Conservation (phyloP, 306 rosid species). For the Vachellia collinsii region DNA sequence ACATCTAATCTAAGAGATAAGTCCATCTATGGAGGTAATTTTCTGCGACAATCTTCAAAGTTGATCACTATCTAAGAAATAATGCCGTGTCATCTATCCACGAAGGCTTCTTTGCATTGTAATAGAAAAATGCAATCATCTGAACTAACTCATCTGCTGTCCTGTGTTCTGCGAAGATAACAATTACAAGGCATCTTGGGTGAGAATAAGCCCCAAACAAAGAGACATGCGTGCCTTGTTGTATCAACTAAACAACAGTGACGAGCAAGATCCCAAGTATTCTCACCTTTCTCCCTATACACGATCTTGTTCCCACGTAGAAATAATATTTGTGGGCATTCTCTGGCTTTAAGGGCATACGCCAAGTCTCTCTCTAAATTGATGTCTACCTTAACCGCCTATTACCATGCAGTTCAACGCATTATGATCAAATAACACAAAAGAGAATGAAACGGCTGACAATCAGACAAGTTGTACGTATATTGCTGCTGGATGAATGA, state of each 20-base stretch:
- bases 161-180: slow-evolving; percentile 56
- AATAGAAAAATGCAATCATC: slow-evolving; percentile 92
- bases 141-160: slow-evolving; percentile 79
- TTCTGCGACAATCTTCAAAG: not conserved
- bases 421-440: slow-evolving; percentile 6
- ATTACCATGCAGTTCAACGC: slow-evolving; percentile 31
- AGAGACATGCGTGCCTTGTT: slow-evolving; percentile 4
- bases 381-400: slow-evolving; percentile 87
- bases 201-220: slow-evolving; percentile 1
- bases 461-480: not conserved
- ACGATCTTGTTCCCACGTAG: slow-evolving; percentile 71
- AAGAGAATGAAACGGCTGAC: not conserved
- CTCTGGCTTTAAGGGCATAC: slow-evolving; percentile 80
- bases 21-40: not conserved
- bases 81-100: slow-evolving; percentile 70
- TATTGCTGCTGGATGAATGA: not conserved
- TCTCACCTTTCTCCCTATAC: slow-evolving; percentile 89
- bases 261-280: slow-evolving; percentile 38
- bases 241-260: slow-evolving; percentile 6
- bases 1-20: not conserved
- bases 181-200: slow-evolving; percentile 1
- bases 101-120: slow-evolving; percentile 89
- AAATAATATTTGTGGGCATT: slow-evolving; percentile 83
- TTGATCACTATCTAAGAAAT: slow-evolving; percentile 42
- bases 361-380: slow-evolving; percentile 92